These are phyloP conservation scores for Laetiporus sulphureus DNA, from an alignment of 1,284 basidiomycete species.

Conservation along the genomic window DNA sequence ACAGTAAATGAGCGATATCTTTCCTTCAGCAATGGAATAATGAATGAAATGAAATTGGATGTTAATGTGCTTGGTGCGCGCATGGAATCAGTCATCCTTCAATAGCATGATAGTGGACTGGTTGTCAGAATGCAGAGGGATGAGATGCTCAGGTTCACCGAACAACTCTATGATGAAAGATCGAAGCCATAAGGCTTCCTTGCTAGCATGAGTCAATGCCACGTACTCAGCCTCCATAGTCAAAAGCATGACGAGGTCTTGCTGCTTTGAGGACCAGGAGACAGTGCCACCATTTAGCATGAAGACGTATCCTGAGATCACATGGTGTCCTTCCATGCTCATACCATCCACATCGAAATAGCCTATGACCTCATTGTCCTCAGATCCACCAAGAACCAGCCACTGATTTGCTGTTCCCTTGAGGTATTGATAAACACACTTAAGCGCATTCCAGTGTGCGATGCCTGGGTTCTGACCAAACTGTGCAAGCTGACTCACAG, in stretches of 20 bases:
- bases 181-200: slow-evolving; percentile 20
- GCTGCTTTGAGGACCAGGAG: slow-evolving; percentile 13
- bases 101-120: slow-evolving; percentile 23
- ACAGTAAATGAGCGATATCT: slow-evolving; percentile 12
- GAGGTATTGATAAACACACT: slow-evolving; percentile 34
- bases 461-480: neutral
- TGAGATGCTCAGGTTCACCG: slow-evolving; percentile 1
- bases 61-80: slow-evolving; percentile 29
- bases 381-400: slow-evolving; percentile 28
- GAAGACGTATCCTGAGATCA: slow-evolving; percentile 11
- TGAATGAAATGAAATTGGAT: slow-evolving; percentile 27
- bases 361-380: neutral
- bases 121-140: slow-evolving; percentile 25
- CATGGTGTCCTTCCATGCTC: slow-evolving; percentile 9
- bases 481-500: neutral
- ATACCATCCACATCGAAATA: slow-evolving; percentile 18
- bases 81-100: slow-evolving; percentile 19
- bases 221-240: slow-evolving; percentile 15
- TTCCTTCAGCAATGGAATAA: slow-evolving; percentile 17
- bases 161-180: slow-evolving; percentile 13
- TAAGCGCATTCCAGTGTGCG: slow-evolving; percentile 20
- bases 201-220: slow-evolving; percentile 4
- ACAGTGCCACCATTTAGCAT: slow-evolving; percentile 3
- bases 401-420: slow-evolving; percentile 25
- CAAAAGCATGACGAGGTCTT: slow-evolving; percentile 10